Evolutionary conservation across 2,329 filamentous ascomycete genomes (phyloP), one percentile per base, ranked within the genome.

Genomic region (Microcyclospora pomicola): DNA sequence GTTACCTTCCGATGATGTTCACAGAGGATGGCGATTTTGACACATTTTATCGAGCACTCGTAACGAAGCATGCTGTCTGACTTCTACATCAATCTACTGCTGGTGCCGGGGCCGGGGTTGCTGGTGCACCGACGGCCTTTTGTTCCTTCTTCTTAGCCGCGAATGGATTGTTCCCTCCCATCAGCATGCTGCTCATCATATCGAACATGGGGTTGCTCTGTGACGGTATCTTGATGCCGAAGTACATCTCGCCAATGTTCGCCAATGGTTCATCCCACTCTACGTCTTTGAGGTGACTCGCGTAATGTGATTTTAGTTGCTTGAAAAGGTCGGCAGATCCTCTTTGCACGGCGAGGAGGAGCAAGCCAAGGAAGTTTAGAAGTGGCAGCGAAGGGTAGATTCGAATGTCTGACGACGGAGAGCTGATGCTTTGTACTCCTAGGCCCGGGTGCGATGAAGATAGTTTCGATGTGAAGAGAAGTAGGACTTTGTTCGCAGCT

Each of bases 131-230:
- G 28, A 68, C 64, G 47, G 60, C 66, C 55, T 63, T 70, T 31
- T 60, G 54, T 41, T 66, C 59, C 44, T 62, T 56, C 46, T 61
- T 55, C 45, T 53, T 55, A 36, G 51, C 46, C 16, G 60, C 68
- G n/a, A 71, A 72, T 13, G 66, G 68, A 36, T 68, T 68, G 16
- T 70, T 73, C 6, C 77, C 80, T 14, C 85, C 85, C 35, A 87
- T 87, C 54, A 98, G 82, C 69, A 98, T 75, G 45, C 77, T 87
- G 34, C 86, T 87, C 82, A 98, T 92, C 87, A 98, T 96, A 58
- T 98, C 91, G 62, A 96, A 76, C 60, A 98, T 67, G 2, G 87
- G 87, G 60, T 96, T 96, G 46, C 80, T 82, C 66, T 94, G 85
- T 53, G 81, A 73, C 34, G 87, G 88, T 55, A 86, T 80, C 65